phyloP scores from a whole-genome alignment of 306 rosid genomes.

The Trifolium subterraneum region DNA sequence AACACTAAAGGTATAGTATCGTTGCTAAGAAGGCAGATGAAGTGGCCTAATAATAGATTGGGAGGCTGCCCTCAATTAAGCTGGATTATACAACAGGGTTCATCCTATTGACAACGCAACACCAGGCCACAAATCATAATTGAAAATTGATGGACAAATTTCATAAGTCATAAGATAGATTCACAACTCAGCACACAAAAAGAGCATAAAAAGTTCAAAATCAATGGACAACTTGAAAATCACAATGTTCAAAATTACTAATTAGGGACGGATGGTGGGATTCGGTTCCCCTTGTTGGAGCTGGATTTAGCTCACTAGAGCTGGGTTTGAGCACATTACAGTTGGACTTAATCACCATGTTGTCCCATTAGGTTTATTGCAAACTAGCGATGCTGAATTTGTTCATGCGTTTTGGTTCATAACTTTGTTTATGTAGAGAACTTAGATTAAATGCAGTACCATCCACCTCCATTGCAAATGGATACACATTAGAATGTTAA shows the following conservation, averaged over 20 bases:
- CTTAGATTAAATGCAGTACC: background rate
- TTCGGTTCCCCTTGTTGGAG: background rate
- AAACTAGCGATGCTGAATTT: background rate
- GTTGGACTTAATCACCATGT: no score
- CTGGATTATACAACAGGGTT: background rate
- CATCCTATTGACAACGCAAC: background rate
- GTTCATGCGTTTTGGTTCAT: background rate
- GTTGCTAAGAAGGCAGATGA: background rate
- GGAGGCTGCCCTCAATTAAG: background rate
- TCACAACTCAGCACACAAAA: background rate
- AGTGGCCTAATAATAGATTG: background rate
- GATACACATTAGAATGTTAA: background rate
- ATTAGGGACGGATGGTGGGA: background rate
- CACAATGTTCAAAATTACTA: background rate
- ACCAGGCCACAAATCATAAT: background rate
- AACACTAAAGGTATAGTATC: background rate
- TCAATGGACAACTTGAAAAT: background rate
- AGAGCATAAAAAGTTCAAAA: background rate
- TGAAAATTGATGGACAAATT: background rate
- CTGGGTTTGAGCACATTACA: background rate
- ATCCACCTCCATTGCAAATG: background rate
- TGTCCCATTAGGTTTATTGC: background rate
- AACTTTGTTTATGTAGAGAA: background rate
- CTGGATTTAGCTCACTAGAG: background rate
- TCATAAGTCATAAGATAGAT: background rate